These are phyloP conservation scores for Moesziomyces sp. DNA, from an alignment of 1,284 basidiomycete genomes.

Conservation along the genomic window DNA sequence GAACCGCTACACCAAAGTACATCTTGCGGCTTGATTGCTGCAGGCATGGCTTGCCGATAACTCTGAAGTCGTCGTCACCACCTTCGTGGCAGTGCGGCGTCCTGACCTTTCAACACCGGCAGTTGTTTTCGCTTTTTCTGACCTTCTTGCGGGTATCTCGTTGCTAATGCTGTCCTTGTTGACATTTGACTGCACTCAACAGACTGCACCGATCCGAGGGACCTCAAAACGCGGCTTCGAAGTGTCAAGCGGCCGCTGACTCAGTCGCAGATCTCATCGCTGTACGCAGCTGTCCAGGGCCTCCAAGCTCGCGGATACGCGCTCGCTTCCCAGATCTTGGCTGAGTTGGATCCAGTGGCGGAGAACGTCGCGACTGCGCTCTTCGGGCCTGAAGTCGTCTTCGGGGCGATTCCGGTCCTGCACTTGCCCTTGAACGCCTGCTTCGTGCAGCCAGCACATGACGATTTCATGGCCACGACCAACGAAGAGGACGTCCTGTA, in stretches of 20 bases:
- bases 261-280: slow-evolving; percentile 3
- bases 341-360: slow-evolving; percentile 27
- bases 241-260: slow-evolving; percentile 13
- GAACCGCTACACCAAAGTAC: slow-evolving; percentile 54
- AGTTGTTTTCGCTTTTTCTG: neutral
- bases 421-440: slow-evolving; percentile 10
- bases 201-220: slow-evolving; percentile 14
- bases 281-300: slow-evolving; percentile 7
- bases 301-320: slow-evolving; percentile 10
- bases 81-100: slow-evolving; percentile 17
- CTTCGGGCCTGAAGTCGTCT: neutral
- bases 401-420: slow-evolving; percentile 23
- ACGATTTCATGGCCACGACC: slow-evolving; percentile 21
- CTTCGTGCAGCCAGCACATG: neutral
- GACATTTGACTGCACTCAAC: neutral
- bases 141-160: neutral
- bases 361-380: slow-evolving; percentile 28
- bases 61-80: slow-evolving; percentile 40
- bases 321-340: slow-evolving; percentile 19
- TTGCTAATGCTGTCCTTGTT: slow-evolving; percentile 2
- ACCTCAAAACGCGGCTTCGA: slow-evolving; percentile 17
- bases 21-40: slow-evolving; percentile 43
- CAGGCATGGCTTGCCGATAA: slow-evolving; percentile 42
- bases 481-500: slow-evolving; percentile 1
- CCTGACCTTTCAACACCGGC: slow-evolving; percentile 35